phyloP scores from a whole-genome alignment of 192 early-diverging fungal genomes.

The Coemansia pectinata region DNA sequence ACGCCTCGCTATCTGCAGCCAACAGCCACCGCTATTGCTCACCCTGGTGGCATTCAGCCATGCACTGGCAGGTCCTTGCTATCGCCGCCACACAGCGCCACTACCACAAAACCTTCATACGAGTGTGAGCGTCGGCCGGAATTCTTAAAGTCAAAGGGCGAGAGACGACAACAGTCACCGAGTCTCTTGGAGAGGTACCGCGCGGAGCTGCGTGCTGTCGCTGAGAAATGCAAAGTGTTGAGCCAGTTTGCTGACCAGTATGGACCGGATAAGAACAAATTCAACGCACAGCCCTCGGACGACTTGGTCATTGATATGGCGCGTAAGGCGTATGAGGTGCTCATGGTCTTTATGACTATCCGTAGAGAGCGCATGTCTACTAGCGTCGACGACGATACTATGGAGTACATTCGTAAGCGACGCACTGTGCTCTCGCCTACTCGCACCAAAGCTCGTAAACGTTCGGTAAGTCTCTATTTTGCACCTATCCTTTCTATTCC shows the following conservation, averaged over 20 bases:
- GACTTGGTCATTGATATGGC: slow-evolving; percentile 59
- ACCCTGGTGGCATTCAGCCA: slow-evolving; percentile 7
- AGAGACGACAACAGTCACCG: slow-evolving; percentile 14
- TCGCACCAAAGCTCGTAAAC: slow-evolving; percentile 46
- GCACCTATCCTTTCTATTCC: neutral
- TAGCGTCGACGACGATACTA: slow-evolving; percentile 52
- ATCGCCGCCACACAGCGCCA: slow-evolving; percentile 3
- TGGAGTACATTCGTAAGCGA: slow-evolving; percentile 59
- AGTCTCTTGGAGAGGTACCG: slow-evolving; percentile 49
- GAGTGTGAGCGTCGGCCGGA: slow-evolving; percentile 5
- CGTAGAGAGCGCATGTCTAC: slow-evolving; percentile 53
- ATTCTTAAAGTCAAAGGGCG: neutral
- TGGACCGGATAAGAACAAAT: slow-evolving; percentile 52
- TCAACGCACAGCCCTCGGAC: slow-evolving; percentile 54
- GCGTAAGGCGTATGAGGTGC: slow-evolving; percentile 55
- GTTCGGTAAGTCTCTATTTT: slow-evolving; percentile 44
- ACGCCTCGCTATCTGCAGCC: slow-evolving; percentile 4
- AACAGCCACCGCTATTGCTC: neutral
- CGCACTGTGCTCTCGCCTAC: slow-evolving; percentile 56
- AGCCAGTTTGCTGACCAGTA: slow-evolving; percentile 55
- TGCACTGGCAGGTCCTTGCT: neutral
- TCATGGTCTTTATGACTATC: slow-evolving; percentile 57
- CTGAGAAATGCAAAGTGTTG: slow-evolving; percentile 53
- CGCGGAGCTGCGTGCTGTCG: slow-evolving; percentile 45
- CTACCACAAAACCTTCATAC: neutral